Conservation (phyloP, 2,329 filamentous ascomycete genomes). For the Hymenoscyphus repandus region DNA sequence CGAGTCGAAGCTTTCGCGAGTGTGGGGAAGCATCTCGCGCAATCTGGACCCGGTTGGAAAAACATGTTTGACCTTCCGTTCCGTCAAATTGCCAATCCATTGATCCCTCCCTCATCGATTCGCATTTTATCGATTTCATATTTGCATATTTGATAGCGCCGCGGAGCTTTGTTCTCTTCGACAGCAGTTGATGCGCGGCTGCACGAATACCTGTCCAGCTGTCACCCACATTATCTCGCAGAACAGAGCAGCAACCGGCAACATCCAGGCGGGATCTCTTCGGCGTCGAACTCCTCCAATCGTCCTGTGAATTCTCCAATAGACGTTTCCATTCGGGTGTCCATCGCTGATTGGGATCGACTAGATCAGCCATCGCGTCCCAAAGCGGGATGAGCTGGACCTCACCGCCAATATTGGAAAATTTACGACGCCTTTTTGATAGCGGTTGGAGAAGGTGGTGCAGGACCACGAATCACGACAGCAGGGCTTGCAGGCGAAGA, state of each 20-base stretch:
- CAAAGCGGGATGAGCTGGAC: conserved; percentile 1
- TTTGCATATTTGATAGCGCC: too few species aligned
- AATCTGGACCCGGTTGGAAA: too few species aligned
- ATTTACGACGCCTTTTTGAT: conserved; percentile 7
- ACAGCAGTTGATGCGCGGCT: too few species aligned
- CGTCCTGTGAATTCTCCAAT: not conserved
- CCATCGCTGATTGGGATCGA: not conserved
- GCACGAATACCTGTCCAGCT: too few species aligned
- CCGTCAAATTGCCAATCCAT: too few species aligned
- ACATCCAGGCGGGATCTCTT: not conserved
- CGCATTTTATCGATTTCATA: too few species aligned
- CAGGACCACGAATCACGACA: conserved; percentile 18
- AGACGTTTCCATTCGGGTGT: not conserved
- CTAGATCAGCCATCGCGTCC: conserved; percentile 7
- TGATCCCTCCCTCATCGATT: too few species aligned
- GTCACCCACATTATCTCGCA: too few species aligned
- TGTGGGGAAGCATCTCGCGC: too few species aligned
- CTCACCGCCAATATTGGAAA: conserved; percentile 16
- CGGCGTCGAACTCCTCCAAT: not conserved
- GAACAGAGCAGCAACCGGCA: not conserved
- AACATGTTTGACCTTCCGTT: too few species aligned
- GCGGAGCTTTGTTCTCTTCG: too few species aligned
- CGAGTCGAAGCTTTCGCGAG: too few species aligned
- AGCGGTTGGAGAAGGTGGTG: conserved; percentile 7
- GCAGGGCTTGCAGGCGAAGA: conserved; percentile 14